Percentiles rank a stretch among this genome's conserved stretches.
Evolutionary conservation across 2,329 filamentous ascomycete genomes (phyloP).

Genomic region (Apiospora marii): DNA sequence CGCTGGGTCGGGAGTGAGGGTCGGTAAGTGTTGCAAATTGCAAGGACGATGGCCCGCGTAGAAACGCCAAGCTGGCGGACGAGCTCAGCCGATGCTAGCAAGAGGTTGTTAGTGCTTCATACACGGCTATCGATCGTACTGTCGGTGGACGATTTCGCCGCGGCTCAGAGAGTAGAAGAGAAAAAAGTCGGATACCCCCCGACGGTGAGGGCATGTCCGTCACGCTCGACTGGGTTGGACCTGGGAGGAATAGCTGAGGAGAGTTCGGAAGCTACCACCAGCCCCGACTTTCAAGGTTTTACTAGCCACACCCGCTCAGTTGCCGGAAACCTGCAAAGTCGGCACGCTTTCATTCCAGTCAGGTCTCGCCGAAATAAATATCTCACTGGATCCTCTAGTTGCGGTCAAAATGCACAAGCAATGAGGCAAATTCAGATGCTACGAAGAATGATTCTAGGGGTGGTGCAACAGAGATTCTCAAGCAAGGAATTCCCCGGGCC

Average conservation of each 20-base stretch:
- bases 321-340: background rate
- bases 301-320: background rate
- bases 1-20: background rate
- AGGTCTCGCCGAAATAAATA: background rate
- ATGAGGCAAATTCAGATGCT: background rate
- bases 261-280: background rate
- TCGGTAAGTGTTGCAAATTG: background rate
- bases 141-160: background rate
- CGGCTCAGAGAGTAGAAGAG: background rate
- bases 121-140: background rate
- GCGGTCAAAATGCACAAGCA: background rate
- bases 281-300: conserved; percentile 3
- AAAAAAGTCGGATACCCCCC: background rate
- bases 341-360: background rate
- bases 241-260: background rate
- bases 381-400: background rate
- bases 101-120: background rate
- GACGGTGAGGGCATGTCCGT: background rate
- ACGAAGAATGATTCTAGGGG: background rate
- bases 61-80: background rate
- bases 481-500: background rate
- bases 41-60: background rate
- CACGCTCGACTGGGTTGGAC: background rate
- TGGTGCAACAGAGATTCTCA: background rate
- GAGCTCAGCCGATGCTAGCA: too few species aligned